These are phyloP conservation scores for Epichloe sibirici DNA, from an alignment of 2,329 filamentous ascomycete species.

Conservation along the genomic window DNA sequence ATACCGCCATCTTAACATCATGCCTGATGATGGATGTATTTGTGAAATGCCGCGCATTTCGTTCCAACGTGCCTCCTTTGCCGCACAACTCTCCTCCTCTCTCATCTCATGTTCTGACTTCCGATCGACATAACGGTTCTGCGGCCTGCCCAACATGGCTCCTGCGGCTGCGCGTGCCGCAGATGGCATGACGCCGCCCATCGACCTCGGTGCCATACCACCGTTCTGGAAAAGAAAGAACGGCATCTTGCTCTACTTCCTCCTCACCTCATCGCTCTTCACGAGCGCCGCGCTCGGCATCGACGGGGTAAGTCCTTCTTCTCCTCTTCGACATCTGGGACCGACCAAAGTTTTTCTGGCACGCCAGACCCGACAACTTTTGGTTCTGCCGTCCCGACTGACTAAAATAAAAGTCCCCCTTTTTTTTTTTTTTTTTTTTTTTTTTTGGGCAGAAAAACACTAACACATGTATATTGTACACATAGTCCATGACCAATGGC, in stretches of 20 bases:
- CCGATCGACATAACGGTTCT: not conserved
- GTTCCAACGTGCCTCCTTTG: no score
- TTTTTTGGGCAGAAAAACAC: not conserved
- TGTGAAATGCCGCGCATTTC: no score
- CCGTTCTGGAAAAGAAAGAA: constrained; percentile 28
- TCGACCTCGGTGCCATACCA: constrained; percentile 19
- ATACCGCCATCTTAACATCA: no score
- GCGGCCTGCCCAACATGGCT: constrained; percentile 14
- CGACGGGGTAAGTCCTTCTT: constrained; percentile 23
- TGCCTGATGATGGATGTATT: no score
- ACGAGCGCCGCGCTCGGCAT: constrained; percentile 30
- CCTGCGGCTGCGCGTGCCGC: constrained; percentile 19
- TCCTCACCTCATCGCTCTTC: constrained; percentile 29
- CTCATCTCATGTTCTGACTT: not conserved
- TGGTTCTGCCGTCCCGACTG: not conserved
- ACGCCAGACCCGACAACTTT: not conserved
- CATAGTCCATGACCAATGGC: constrained; percentile 26
- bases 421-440: no score
- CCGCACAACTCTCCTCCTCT: no score
- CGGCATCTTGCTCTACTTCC: constrained; percentile 29
- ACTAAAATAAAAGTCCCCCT: no score
- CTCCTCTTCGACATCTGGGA: not conserved
- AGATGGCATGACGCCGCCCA: constrained; percentile 18
- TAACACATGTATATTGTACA: not conserved
- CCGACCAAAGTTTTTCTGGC: not conserved